These are phyloP conservation scores for Castanea crenata DNA, from an alignment of 306 rosid species.

Conservation along the genomic window DNA sequence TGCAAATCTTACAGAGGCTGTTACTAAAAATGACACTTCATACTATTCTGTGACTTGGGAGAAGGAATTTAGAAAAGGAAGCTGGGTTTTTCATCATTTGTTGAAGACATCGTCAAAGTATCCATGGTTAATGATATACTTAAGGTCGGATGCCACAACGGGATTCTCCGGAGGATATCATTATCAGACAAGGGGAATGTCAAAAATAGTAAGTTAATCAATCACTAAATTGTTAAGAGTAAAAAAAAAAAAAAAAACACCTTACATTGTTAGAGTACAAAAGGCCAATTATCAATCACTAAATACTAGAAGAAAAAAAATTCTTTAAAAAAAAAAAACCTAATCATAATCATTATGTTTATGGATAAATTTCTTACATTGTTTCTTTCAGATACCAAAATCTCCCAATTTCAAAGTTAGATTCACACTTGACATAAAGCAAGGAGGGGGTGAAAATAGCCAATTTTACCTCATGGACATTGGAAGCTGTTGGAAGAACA, in stretches of 20 bases:
- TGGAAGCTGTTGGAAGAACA: conserved; percentile 85
- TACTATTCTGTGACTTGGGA: conserved; percentile 53
- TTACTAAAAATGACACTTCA: conserved; percentile 27
- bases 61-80: conserved; percentile 44
- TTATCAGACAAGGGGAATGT: conserved; percentile 52
- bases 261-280: no score
- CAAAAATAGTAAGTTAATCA: conserved; percentile 43
- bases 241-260: no score
- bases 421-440: conserved; percentile 36
- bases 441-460: conserved; percentile 53
- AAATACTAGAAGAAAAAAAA: no score
- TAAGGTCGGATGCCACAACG: conserved; percentile 56
- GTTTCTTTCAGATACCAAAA: conserved; percentile 28
- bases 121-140: conserved; percentile 68
- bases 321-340: no score
- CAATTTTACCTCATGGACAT: conserved; percentile 76
- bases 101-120: conserved; percentile 54
- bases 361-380: no score
- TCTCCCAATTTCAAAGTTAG: conserved; percentile 61
- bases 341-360: no score
- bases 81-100: conserved; percentile 54
- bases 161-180: conserved; percentile 61
- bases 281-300: no score
- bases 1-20: conserved; percentile 9
- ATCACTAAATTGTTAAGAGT: no score